Evolutionary conservation across 1,139 yeast genomes (phyloP).

Genomic region (Protomyces macrosporus): DNA sequence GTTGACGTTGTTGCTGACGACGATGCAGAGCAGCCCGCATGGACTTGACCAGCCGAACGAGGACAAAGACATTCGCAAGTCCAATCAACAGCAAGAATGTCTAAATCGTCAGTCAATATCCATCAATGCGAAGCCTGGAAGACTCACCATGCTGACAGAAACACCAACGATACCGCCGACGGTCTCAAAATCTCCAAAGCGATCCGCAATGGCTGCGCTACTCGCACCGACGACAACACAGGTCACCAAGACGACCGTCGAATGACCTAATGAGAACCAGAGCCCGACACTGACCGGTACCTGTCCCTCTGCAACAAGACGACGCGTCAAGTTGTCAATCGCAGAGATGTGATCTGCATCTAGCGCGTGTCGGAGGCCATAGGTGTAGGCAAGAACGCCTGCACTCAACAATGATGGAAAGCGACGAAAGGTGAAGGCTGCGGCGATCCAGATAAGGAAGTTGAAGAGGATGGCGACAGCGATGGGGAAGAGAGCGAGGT

Average conservation of each 20-base stretch:
- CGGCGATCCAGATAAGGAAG: slow-evolving; percentile 20
- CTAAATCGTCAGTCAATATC: background rate
- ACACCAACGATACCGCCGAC: slow-evolving; percentile 28
- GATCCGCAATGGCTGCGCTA: slow-evolving; percentile 24
- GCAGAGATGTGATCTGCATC: slow-evolving; percentile 29
- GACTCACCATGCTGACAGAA: slow-evolving; percentile 14
- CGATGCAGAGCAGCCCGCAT: background rate
- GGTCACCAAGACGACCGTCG: slow-evolving; percentile 26
- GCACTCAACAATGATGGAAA: slow-evolving; percentile 12
- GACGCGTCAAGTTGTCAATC: slow-evolving; percentile 28
- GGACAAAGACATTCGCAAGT: slow-evolving; percentile 9
- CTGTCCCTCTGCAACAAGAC: slow-evolving; percentile 23
- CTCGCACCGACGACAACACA: slow-evolving; percentile 27
- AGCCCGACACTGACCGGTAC: slow-evolving; percentile 23
- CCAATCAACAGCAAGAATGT: slow-evolving; percentile 22
- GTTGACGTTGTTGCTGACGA: background rate
- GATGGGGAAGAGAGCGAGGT: slow-evolving; percentile 18
- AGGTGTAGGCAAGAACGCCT: slow-evolving; percentile 20
- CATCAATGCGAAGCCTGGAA: background rate
- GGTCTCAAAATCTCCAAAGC: slow-evolving; percentile 10
- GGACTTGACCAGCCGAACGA: background rate
- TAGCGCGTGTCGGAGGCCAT: slow-evolving; percentile 27
- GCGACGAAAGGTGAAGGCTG: slow-evolving; percentile 1
- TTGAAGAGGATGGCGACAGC: slow-evolving; percentile 5
- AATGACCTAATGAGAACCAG: slow-evolving; percentile 27